Base-by-base conservation (phyloP, 345 rosid genomes). In the Pistacia integerrima region DNA sequence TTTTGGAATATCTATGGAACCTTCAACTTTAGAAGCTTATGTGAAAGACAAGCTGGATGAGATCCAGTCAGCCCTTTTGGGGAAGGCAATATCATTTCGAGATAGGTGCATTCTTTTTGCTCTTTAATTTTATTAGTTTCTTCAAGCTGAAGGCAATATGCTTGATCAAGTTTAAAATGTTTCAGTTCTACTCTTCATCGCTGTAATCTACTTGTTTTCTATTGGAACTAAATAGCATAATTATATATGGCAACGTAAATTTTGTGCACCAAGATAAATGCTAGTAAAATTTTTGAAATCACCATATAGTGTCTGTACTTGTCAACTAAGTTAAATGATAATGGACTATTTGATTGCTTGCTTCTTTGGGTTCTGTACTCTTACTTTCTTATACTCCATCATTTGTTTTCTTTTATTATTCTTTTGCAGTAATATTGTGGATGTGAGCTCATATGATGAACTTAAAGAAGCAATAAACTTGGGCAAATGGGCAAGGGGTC, bases 401-500 rank as follows among this genome's bases (percentile, higher is more conserved):
- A 13, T 62, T 68, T 22, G 56, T 64, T 54, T 54, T 52, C 8
- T 66, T 30, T 49, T 30, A 58, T 17, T 57, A 1, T 76, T 67
- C 55, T 52, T 84, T 82, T 82, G 80, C 90, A 96, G 98, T 79
- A 93, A 94, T 80, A 91, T 90, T 70, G 87, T 90, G 82, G 95
- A 93, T 80, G 98, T 94, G 83, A 86, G 77, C 84, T 89, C 98
- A 28, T 94, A 94, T 75, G 88, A 83, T 59, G 97, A 94, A 83
- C 95, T 93, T 28, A 94, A 93, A 83, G 85, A 62, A 14, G 97
- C 90, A 65, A 90, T 91, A 46, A 84, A 97, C 46, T 8, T 67
- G 73, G 98, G 97, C 59, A 96, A 96, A 87, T 96, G 99, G 98
- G 99, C 94, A 46, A 92, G 97, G 85, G 97, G 94, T 82, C 91